Base-by-base conservation (phyloP, 441 rosid genomes). In the Jatropha podagrica region DNA sequence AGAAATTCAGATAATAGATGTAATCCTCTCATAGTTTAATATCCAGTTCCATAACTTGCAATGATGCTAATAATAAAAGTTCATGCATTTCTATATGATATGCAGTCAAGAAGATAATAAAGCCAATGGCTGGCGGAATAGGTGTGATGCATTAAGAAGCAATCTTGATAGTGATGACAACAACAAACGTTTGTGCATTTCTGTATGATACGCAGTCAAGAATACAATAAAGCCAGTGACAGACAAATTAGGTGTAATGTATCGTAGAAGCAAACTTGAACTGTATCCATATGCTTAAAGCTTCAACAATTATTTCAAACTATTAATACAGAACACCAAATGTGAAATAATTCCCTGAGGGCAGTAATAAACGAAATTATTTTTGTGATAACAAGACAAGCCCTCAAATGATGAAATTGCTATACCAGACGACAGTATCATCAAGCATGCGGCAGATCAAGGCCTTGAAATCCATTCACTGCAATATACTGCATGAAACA, bases 401-500 rank as follows among this genome's bases (percentile, higher is more conserved):
- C 62, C 46, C 67, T 32, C 15, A 61, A 7, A 32, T 59, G 27
- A 71, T 27, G 65, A 59, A 59, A 62, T 61, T 32, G 12, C 23
- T 18, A n/a, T 32, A 61, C 68, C 61, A 32, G 68, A 62, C 42
- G 12, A 32, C 49, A 32, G 26, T 72, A 18, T 62, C 13, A 49
- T 32, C 46, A 62, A 73, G 46, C 27, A 44, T 8, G 77, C 73
- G 17, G 46, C 59, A 14, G 65, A 74, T 58, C 69, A 74, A 68
- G 67, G 76, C 65, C 42, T 55, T 68, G 44, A 66, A 54, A 38
- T 69, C 52, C 71, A 44, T 60, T 78, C 61, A 81, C 11, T 64
- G 49, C 72, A 80, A 74, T 51, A 52, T 52, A 65, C 87, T 82
- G 81, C 82, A 75, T 46, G 51, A 72, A 73, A 68, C 26, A 46